Percentiles rank a stretch among this genome's conserved stretches.
Conservation (phyloP, 1,284 basidiomycete species). For the Porogramme epimiltina region DNA sequence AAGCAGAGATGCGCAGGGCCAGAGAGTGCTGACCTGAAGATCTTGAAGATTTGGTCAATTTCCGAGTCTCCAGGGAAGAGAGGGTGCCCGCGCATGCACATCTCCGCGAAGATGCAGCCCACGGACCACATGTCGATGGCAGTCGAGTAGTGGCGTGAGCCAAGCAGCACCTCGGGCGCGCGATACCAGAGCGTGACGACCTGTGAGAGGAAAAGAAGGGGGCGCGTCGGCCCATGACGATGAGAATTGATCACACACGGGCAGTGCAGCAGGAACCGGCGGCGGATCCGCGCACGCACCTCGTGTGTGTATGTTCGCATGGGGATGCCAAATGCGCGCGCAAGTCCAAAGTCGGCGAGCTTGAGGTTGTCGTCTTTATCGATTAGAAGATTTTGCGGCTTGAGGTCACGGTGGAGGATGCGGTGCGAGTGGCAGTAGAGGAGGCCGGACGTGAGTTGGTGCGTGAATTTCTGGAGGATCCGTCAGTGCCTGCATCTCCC, state of each 20-base stretch:
- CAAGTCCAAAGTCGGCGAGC: conserved; percentile 96
- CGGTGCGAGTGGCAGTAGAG: conserved; percentile 96
- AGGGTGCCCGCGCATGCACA: conserved; percentile 86
- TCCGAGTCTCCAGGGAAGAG: conserved; percentile 98
- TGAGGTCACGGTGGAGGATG: conserved; percentile 95
- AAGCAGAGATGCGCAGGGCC: background rate
- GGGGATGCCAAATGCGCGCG: conserved; percentile 96
- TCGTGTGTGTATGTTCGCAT: conserved; percentile 98
- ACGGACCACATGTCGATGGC: conserved; percentile 99
- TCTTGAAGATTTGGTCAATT: conserved; percentile 99
- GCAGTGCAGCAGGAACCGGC: no score
- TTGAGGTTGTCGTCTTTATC: conserved; percentile 90
- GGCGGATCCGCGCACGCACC: conserved; percentile 55
- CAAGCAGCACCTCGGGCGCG: conserved; percentile 94
- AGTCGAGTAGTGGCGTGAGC: conserved; percentile 94
- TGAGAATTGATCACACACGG: background rate
- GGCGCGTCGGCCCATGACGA: background rate
- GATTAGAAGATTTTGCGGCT: conserved; percentile 97
- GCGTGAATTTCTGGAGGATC: conserved; percentile 79
- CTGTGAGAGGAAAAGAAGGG: conserved; percentile 40
- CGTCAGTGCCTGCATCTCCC: background rate
- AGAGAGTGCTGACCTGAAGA: conserved; percentile 88
- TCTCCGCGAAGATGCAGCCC: conserved; percentile 93
- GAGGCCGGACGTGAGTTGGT: conserved; percentile 86
- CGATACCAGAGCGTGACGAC: conserved; percentile 99